These are phyloP conservation scores for Hyphodiscus hymeniophilus DNA, from an alignment of 495 filamentous ascomycete genomes.

Conservation along the genomic window DNA sequence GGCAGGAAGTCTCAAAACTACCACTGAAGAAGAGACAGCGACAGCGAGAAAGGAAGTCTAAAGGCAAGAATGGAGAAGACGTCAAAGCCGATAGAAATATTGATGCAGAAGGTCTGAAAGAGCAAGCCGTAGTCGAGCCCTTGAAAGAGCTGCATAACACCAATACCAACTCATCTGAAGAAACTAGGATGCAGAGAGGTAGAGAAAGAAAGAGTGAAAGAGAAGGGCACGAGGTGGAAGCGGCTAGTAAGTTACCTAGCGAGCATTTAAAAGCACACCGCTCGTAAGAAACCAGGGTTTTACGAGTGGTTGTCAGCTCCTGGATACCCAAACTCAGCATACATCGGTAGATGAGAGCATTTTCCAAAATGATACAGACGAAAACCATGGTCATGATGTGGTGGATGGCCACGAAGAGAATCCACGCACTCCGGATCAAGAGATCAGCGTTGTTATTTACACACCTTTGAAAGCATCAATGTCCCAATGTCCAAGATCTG, in stretches of 20 bases:
- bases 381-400: not conserved
- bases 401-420: not conserved
- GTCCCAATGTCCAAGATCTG: not conserved
- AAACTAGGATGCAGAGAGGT: not conserved
- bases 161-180: conserved; percentile 1
- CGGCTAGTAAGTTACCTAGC: not conserved
- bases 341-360: not conserved
- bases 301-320: conserved; percentile 26
- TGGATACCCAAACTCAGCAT: conserved; percentile 13
- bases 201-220: not conserved
- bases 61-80: not conserved
- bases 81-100: not conserved
- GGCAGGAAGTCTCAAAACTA: too few relatives aligned
- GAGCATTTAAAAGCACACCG: conserved; percentile 24
- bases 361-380: too few relatives aligned
- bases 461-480: conserved; percentile 3
- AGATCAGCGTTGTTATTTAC: conserved; percentile 7
- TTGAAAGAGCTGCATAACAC: conserved; percentile 8
- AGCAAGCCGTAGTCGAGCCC: not conserved
- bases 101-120: not conserved
- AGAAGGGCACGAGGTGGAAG: conserved; percentile 1
- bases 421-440: not conserved
- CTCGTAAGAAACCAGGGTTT: conserved; percentile 30
- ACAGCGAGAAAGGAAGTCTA: conserved; percentile 1
- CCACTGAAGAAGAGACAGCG: too few relatives aligned